Base-by-base conservation (phyloP, 2,329 filamentous ascomycete species). In the Ceratocystis destructans region DNA sequence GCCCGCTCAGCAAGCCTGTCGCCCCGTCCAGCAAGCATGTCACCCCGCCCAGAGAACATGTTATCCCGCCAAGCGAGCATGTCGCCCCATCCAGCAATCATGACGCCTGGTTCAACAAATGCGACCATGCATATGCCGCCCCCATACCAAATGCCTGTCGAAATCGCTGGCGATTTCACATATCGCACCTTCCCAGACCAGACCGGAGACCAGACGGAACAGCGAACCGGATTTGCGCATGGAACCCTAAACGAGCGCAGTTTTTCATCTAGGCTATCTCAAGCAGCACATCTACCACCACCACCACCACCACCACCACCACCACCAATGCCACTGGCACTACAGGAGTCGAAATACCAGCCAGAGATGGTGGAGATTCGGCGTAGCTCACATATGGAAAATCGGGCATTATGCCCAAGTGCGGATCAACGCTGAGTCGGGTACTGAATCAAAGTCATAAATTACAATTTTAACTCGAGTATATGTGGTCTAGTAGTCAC, bases 151-250 rank as follows among this genome's bases (percentile, higher is more conserved):
- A 22, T 44, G 41, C 61, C 41, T 10, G 28, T 62, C 17, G 61
- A 62, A 44, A 22, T 62, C 22, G 44, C 61, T 17, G 61, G 61
- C 6, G 61, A 62, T 22, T 62, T 62, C n/a, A 31, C 46, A 10
- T 53, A 53, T n/a, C 48, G 22, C 2, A 15, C 48, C 3, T 10
- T 28, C 5, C 4, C 48, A 8, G 8, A 20, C 15, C 61, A 28
- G 61, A 20, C 61, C 15, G 22, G 17, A 17, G n/a, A 17, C 7
- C 41, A 33, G 5, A 15, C 20, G 20, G 22, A 44, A 44, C 61
- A 20, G 3, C 22, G 41, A 48, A 17, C 28, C 44, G 22, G 48
- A 28, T 20, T 33, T 31, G 10, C 44, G 44, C 37, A 31, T 45
- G 25, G 44, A 12, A 33, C 20, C n/a, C 15, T 62, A 20, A 46